Evolutionary conservation across 352 stramenopile genomes (phyloP).

Genomic region (Pythium sp.): DNA sequence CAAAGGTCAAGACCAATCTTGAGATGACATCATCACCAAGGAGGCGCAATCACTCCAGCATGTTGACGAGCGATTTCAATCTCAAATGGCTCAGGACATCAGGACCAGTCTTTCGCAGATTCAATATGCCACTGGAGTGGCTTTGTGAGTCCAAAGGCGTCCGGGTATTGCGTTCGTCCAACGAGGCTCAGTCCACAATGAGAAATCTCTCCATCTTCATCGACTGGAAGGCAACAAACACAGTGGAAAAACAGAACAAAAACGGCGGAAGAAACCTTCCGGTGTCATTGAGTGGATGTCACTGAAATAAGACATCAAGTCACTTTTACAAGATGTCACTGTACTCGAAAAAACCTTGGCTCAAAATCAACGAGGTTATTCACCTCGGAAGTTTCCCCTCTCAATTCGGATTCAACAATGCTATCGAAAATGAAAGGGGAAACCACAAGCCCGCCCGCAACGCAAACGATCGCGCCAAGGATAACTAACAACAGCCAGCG

Average conservation of each 20-base stretch:
- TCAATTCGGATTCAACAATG: background rate
- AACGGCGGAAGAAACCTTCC: background rate
- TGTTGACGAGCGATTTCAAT: background rate
- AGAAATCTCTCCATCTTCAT: background rate
- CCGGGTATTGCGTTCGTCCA: background rate
- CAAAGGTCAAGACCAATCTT: background rate
- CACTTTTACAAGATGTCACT: background rate
- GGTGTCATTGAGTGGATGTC: background rate
- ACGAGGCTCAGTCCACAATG: background rate
- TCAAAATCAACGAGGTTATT: background rate
- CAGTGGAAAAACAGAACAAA: background rate
- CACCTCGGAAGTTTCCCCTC: background rate
- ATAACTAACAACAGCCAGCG: background rate
- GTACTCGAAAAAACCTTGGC: background rate
- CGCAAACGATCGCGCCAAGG: background rate
- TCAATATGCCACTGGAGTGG: background rate
- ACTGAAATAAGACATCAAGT: background rate
- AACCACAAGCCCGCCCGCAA: background rate
- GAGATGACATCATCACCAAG: background rate
- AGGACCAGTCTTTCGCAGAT: background rate
- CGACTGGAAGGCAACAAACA: background rate
- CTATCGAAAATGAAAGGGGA: background rate
- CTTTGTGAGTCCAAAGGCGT: background rate
- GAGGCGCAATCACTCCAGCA: background rate
- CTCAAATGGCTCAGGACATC: background rate